Evolutionary conservation across 1,284 basidiomycete species (phyloP).

Genomic region (Abortiporus biennis): DNA sequence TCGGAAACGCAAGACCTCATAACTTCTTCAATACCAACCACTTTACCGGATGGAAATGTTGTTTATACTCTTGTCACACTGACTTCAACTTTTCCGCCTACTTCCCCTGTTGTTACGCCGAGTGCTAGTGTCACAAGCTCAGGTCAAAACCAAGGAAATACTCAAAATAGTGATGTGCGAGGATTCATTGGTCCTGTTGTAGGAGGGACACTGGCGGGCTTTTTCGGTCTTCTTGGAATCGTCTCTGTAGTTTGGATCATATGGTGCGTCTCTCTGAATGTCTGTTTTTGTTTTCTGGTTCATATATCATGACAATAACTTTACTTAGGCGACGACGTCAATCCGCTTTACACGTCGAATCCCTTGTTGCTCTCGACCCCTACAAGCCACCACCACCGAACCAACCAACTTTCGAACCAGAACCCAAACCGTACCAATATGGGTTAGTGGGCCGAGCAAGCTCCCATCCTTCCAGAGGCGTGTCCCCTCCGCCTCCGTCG

Average conservation of each 20-base stretch:
- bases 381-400: not conserved
- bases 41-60: conserved; percentile 16
- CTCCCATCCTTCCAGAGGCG: conserved; percentile 7
- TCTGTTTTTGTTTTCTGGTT: conserved; percentile 1
- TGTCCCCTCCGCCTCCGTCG: conserved; percentile 7
- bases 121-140: conserved; percentile 1
- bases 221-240: conserved; percentile 21
- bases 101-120: conserved; percentile 9
- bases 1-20: conserved; percentile 9
- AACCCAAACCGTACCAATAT: conserved; percentile 24
- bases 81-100: conserved; percentile 15
- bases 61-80: conserved; percentile 11
- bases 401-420: conserved; percentile 12
- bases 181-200: conserved; percentile 18
- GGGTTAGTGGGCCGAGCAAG: conserved; percentile 20
- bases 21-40: conserved; percentile 10
- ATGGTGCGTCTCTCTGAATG: conserved; percentile 15
- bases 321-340: no score
- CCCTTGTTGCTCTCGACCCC: no score
- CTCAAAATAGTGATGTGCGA: not conserved
- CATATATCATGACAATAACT: not conserved
- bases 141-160: not conserved
- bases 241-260: conserved; percentile 17
- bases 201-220: conserved; percentile 23
- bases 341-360: no score